Percentiles rank a stretch among this genome's conserved stretches.
These are phyloP conservation scores for Oryza glaberrima DNA, from an alignment of 176 grass and related monocot genomes.

Conservation along the genomic window DNA sequence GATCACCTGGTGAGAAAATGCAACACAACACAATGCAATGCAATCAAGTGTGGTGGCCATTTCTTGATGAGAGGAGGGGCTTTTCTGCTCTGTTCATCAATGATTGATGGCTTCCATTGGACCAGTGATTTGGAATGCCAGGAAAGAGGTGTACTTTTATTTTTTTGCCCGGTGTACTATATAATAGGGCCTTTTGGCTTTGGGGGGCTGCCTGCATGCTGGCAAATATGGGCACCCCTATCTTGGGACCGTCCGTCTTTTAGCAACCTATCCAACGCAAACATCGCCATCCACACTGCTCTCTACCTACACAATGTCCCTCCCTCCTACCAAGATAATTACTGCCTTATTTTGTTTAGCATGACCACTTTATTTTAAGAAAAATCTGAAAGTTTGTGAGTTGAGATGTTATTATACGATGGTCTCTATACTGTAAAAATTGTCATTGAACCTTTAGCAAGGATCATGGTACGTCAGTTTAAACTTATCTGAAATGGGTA, in stretches of 20 bases:
- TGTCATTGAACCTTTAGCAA: too few species aligned
- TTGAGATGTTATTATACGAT: too few species aligned
- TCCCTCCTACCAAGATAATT: background rate
- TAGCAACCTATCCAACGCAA: constrained; percentile 36
- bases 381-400: background rate
- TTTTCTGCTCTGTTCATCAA: constrained; percentile 57
- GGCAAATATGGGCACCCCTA: constrained; percentile 54
- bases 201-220: constrained; percentile 42
- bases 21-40: background rate
- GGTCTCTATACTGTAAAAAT: too few species aligned
- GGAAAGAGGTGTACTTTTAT: constrained; percentile 51
- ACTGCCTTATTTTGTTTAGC: background rate
- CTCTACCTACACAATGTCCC: constrained; percentile 15
- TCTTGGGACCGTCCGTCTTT: constrained; percentile 49
- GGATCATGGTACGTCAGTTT: background rate
- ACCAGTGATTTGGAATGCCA: constrained; percentile 61
- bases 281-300: constrained; percentile 38
- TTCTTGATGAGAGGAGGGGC: background rate
- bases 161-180: constrained; percentile 36
- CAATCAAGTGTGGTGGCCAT: constrained; percentile 12
- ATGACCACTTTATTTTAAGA: background rate
- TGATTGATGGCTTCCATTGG: constrained; percentile 67
- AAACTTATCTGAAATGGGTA: background rate
- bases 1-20: constrained; percentile 40
- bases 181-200: constrained; percentile 15